Conservation (phyloP, 768 basidiomycete genomes). For the Mycena venus region DNA sequence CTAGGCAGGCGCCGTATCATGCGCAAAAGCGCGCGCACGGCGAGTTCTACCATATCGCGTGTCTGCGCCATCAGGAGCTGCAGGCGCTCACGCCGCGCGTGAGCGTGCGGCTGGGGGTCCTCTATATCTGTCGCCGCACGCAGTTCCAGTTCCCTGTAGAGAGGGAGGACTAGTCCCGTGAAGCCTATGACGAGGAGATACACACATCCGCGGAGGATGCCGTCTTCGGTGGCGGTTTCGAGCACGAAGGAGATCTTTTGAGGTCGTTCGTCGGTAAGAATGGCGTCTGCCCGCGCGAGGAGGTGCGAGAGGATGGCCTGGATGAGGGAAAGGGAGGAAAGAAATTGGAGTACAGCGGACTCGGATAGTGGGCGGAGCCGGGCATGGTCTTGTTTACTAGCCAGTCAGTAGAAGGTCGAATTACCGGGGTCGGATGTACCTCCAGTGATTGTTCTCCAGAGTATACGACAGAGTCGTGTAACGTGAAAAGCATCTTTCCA, state of each 20-base stretch:
- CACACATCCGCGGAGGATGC: background rate
- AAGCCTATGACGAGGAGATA: background rate
- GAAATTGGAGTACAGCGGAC: background rate
- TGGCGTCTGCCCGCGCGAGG: background rate
- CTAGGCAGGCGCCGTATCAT: background rate
- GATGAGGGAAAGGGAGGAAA: background rate
- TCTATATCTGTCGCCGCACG: too few species aligned
- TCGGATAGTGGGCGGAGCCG: background rate
- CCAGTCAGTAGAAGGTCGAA: too few species aligned
- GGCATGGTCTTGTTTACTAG: too few species aligned
- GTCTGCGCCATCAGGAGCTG: background rate
- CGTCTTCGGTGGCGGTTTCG: background rate
- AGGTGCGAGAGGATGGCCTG: background rate
- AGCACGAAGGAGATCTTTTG: background rate
- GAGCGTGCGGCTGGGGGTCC: too few species aligned
- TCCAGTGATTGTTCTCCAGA: background rate
- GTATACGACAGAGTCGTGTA: background rate
- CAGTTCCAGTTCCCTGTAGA: background rate
- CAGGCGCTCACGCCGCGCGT: background rate
- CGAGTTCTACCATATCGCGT: background rate
- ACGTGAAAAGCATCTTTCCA: background rate
- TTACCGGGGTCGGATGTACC: too few species aligned
- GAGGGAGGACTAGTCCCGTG: background rate
- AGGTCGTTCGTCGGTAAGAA: background rate
- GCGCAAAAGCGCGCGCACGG: background rate